Evolutionary conservation across 495 filamentous ascomycete genomes (phyloP), one percentile per base, ranked within the genome.

Genomic region (Penicillium bialowiezense): DNA sequence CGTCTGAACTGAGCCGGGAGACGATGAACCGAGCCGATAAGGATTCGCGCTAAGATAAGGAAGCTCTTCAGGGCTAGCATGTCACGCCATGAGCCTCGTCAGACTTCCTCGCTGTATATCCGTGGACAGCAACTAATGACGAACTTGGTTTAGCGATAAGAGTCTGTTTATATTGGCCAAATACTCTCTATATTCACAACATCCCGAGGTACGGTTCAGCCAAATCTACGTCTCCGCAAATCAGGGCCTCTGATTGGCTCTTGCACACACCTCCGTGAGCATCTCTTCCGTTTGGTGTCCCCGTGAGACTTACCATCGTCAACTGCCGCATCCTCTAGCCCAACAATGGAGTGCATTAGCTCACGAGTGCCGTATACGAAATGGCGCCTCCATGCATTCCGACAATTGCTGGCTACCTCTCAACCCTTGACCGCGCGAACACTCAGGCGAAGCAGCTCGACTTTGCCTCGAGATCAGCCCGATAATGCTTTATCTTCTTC

Each of bases 371-470:
- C 70, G 3, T 67, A 65, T 52, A 55, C 67, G 17, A 60, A 59
- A 57, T 72, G 65, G 68, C 70, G 69, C 18, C 52, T 73, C 0
- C 48, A 32, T 21, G 45, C 60, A n/a, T 69, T 65, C 24, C 57
- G 51, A 8, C 56, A 60, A 36, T 24, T 70, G n/a, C 56, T 65
- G 3, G 21, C 35, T 0, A 44, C 43, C 52, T 42, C 51, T 7
- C 24, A n/a, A 5, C 19, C 46, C 35, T 24, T 19, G 15, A 28
- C 38, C 13, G 12, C 33, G 8, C 50, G 23, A 6, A 13, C 21
- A 29, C 14, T 32, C 32, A 19, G 12, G 15, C 53, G 51, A 21
- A n/a, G 32, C 34, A 49, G 58, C 6, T 54, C 55, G 18, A 52
- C 34, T 41, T 52, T 47, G 38, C 44, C 2, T n/a, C n/a, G n/a